Conservation (phyloP, 805 yeast genomes). For the Jamesozyma spencerorum region DNA sequence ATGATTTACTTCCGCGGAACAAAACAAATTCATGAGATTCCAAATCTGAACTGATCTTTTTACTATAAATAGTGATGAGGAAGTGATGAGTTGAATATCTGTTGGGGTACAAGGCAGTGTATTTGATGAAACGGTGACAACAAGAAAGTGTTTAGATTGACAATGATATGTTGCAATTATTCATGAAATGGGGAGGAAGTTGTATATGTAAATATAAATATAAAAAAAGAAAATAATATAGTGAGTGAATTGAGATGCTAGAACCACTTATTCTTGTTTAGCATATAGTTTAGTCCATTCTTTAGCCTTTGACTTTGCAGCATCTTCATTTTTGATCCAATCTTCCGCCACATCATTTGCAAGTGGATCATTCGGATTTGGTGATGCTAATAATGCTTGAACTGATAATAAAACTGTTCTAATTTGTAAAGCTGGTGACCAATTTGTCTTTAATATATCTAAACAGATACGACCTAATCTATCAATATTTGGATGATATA, state of each 20-base stretch:
- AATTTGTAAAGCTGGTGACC: constrained; percentile 97
- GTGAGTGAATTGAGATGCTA: too few relatives aligned
- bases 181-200: not conserved
- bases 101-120: too few relatives aligned
- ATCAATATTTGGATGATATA: constrained; percentile 95
- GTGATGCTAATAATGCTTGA: constrained; percentile 90
- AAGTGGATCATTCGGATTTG: constrained; percentile 96
- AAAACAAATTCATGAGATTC: too few relatives aligned
- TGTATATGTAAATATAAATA: constrained; percentile 1
- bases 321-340: constrained; percentile 79
- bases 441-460: constrained; percentile 87
- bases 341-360: constrained; percentile 97
- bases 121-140: too few relatives aligned
- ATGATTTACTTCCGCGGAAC: too few relatives aligned
- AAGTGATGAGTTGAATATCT: too few relatives aligned
- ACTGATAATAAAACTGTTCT: constrained; percentile 84
- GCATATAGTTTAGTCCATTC: constrained; percentile 36
- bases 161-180: too few relatives aligned
- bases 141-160: too few relatives aligned
- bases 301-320: constrained; percentile 71
- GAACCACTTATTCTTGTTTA: constrained; percentile 6
- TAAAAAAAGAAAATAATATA: not conserved
- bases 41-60: too few relatives aligned
- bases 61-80: too few relatives aligned
- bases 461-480: constrained; percentile 90